Evolutionary conservation across 208 protist genomes (phyloP), one percentile per base, ranked within the genome.

Genomic region (Leishmania major): DNA sequence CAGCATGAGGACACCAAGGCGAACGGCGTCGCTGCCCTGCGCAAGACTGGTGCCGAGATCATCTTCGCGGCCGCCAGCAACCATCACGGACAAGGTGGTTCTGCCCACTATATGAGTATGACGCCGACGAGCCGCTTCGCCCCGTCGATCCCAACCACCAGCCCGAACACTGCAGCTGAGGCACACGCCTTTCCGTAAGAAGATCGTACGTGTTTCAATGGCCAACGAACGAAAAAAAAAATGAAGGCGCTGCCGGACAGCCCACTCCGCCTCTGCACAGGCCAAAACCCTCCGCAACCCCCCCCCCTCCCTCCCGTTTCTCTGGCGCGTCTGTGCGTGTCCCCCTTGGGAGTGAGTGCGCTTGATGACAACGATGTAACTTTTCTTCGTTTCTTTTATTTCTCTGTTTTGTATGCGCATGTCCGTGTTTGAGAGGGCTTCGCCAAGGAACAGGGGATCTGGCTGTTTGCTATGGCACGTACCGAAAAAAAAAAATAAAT

Each of bases 11-110:
- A 89, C 49, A 75, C 73, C 49, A 80, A 85, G 49, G 25, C 62
- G 11, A 89, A 89, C 82, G 86, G 86, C 73, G 75, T 89, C 53
- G 74, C 78, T 22, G 45, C 78, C 31, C 81, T 90, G 67, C 78
- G 78, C 35, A 71, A 82, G 77, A 64, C 75, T 17, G 80, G 85
- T 7, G n/a, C 89, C 17, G 88, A 91, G 57, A 64, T 91, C 31
- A 80, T 88, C 55, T 84, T 86, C 51, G 85, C 88, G 0, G 62
- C 59, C 10, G 64, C 77, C 28, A 87, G 64, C 78, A 80, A 72
- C 49, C 70, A 87, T 69, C 75, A 85, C 67, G 75, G 78, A 25
- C 57, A 67, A 11, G 87, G 70, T 70, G 70, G 79, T 60, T 80
- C 64, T 43, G 43, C 47, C 28, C 84, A 83, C 79, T 66, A 53